Conservation (phyloP, 495 filamentous ascomycete species). For the Arthonia radiata region DNA sequence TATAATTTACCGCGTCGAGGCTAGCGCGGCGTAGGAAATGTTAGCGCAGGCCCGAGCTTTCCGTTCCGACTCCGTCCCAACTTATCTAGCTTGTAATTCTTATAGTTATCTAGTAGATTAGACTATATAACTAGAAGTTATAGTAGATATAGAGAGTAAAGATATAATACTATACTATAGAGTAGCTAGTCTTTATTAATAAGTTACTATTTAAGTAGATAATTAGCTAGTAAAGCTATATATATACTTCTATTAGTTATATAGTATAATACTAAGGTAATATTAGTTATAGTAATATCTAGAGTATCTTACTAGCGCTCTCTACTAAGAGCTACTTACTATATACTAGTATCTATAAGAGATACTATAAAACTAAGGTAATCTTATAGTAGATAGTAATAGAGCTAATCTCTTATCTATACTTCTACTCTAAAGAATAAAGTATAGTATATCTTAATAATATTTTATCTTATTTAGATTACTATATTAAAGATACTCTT, state of each 20-base stretch:
- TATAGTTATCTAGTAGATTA: too few relatives aligned
- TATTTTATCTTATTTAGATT: too few relatives aligned
- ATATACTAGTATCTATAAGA: conserved; percentile 1
- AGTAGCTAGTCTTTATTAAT: background rate
- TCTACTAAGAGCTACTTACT: background rate
- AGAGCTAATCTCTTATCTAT: background rate
- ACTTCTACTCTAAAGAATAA: too few relatives aligned
- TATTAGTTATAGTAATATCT: background rate
- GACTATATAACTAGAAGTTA: background rate
- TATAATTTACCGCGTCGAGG: too few relatives aligned
- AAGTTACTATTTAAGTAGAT: background rate
- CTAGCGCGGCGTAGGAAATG: too few relatives aligned
- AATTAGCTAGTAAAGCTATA: too few relatives aligned
- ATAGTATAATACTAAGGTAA: background rate
- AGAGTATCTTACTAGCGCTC: background rate
- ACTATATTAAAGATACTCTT: too few relatives aligned
- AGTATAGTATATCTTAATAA: too few relatives aligned
- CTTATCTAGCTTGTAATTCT: too few relatives aligned
- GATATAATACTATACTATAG: background rate
- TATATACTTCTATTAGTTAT: background rate
- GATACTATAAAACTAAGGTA: background rate
- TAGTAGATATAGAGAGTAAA: background rate
- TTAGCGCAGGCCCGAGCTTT: too few relatives aligned
- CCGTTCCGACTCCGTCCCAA: too few relatives aligned
- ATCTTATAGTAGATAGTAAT: background rate